Evolutionary conservation across 1,284 basidiomycete genomes (phyloP).

Genomic region (Phellopilus nigrolimitatus): DNA sequence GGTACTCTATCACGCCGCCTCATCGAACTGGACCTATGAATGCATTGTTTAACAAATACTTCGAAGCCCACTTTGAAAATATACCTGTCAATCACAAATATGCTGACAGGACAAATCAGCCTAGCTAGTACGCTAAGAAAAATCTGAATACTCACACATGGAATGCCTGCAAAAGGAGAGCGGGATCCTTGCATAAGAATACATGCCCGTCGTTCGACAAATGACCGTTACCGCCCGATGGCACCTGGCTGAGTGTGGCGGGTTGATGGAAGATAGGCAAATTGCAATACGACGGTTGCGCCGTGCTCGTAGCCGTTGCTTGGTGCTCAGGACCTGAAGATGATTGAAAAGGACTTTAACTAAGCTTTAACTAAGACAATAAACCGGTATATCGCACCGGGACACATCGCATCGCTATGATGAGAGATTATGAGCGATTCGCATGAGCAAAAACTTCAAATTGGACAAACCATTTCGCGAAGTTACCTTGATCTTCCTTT

Average conservation of each 20-base stretch:
- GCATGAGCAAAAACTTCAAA: background rate
- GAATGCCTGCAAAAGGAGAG: conserved; percentile 48
- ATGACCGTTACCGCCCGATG: conserved; percentile 38
- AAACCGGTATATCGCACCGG: no score
- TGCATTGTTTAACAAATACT: background rate
- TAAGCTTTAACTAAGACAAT: no score
- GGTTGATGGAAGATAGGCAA: conserved; percentile 51
- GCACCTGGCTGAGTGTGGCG: conserved; percentile 25
- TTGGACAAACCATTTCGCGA: conserved; percentile 42
- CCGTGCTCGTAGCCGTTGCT: conserved; percentile 32
- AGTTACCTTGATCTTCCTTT: conserved; percentile 46
- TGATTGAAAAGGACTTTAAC: no score
- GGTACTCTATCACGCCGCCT: conserved; percentile 36
- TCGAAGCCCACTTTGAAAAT: background rate
- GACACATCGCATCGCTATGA: conserved; percentile 51
- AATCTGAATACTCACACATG: conserved; percentile 46
- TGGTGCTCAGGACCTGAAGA: conserved; percentile 53
- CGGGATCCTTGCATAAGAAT: conserved; percentile 53
- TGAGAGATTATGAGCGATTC: background rate
- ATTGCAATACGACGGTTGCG: conserved; percentile 51
- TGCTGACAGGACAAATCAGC: conserved; percentile 29
- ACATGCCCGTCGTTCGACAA: conserved; percentile 52
- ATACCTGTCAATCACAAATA: conserved; percentile 50
- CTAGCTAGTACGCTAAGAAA: background rate
- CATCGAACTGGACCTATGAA: conserved; percentile 53